Conservation (phyloP, 2,329 filamentous ascomycete species). For the Emergomyces orientalis region DNA sequence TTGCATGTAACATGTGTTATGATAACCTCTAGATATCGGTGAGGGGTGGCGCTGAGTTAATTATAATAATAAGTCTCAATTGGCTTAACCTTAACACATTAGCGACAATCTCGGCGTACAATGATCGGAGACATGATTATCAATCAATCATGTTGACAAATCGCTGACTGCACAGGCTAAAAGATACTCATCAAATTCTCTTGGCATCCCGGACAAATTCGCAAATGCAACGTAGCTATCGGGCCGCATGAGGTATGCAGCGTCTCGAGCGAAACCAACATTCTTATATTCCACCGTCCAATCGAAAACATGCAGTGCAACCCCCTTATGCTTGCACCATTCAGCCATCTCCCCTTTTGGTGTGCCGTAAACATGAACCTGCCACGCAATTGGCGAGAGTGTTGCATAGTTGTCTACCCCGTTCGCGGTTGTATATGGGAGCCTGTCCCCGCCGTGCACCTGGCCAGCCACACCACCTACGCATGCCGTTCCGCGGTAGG, state of each 20-base stretch:
- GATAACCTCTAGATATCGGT: too few species aligned
- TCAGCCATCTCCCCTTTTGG: constrained; percentile 12
- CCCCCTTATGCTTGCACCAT: constrained; percentile 20
- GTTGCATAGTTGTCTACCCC: neutral
- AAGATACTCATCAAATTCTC: constrained; percentile 20
- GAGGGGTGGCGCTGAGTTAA: too few species aligned
- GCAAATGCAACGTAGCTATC: constrained; percentile 25
- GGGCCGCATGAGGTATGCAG: constrained; percentile 25
- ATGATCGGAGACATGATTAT: neutral
- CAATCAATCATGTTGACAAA: neutral
- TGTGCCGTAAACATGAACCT: constrained; percentile 26
- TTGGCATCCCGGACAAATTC: constrained; percentile 14
- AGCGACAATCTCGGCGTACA: too few species aligned
- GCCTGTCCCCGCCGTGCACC: constrained; percentile 41
- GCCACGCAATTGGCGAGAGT: constrained; percentile 21
- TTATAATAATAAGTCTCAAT: too few species aligned
- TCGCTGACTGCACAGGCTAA: neutral
- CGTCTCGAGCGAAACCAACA: constrained; percentile 19
- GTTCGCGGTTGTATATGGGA: constrained; percentile 20
- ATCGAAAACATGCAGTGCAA: constrained; percentile 18
- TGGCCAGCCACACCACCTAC: constrained; percentile 28
- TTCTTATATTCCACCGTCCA: constrained; percentile 21
- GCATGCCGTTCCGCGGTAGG: constrained; percentile 35
- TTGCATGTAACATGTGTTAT: too few species aligned
- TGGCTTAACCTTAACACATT: too few species aligned